Evolutionary conservation across 768 basidiomycete species (phyloP).

Genomic region (Lentinula raphanica): DNA sequence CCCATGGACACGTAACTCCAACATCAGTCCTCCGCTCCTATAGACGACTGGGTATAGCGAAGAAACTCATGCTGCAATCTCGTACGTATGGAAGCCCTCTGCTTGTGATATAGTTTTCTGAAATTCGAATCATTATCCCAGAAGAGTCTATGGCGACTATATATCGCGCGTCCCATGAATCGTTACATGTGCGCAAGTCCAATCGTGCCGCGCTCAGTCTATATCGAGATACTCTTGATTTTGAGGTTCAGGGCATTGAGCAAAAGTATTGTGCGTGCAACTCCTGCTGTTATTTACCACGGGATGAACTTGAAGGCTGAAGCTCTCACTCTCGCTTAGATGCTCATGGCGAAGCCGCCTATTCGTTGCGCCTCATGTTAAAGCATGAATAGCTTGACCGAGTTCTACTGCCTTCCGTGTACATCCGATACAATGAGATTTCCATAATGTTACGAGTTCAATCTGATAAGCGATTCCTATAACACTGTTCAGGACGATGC

Average conservation of each 20-base stretch:
- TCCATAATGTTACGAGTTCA: not conserved
- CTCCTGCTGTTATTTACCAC: too few species aligned
- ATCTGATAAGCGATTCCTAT: not conserved
- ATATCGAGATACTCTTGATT: constrained; percentile 89
- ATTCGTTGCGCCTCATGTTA: constrained; percentile 77
- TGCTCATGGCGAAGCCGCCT: constrained; percentile 93
- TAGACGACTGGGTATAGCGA: constrained; percentile 86
- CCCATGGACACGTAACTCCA: constrained; percentile 94
- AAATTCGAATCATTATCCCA: constrained; percentile 25
- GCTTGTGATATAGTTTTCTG: too few species aligned
- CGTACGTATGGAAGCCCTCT: constrained; percentile 53
- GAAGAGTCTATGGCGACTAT: constrained; percentile 90
- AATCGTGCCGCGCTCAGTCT: constrained; percentile 88
- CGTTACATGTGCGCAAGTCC: constrained; percentile 90
- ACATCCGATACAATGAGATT: not conserved
- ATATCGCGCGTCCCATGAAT: constrained; percentile 83
- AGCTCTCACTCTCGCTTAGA: too few species aligned
- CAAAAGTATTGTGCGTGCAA: constrained; percentile 87
- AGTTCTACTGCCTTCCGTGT: too few species aligned
- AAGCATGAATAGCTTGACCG: constrained; percentile 22
- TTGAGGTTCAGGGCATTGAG: constrained; percentile 82
- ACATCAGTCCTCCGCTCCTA: constrained; percentile 92
- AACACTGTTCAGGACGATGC: not conserved
- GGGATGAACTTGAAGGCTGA: too few species aligned
- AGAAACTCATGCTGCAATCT: constrained; percentile 91